Percentiles rank a stretch among this genome's conserved stretches.
Evolutionary conservation across 208 protist species (phyloP).

Genomic region (Acanthamoeba royreba): DNA sequence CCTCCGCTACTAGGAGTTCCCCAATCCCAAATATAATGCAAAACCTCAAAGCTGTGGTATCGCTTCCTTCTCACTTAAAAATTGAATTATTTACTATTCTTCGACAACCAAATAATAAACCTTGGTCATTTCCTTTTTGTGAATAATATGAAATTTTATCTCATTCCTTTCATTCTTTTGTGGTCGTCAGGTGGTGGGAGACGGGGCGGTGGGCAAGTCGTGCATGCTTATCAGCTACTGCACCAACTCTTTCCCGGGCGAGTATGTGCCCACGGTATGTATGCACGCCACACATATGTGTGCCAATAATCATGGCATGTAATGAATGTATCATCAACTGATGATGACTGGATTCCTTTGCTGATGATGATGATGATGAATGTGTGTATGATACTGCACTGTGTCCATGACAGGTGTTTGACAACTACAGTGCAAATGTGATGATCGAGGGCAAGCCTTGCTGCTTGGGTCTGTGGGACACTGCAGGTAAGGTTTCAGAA

Average conservation of each 20-base stretch:
- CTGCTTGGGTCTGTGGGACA: too few species aligned
- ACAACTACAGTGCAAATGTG: slow-evolving; percentile 80
- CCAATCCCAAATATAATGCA: too few species aligned
- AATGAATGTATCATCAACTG: background rate
- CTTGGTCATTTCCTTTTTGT: too few species aligned
- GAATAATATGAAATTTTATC: too few species aligned
- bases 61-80: too few species aligned
- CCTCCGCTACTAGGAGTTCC: too few species aligned
- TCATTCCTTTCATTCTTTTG: too few species aligned
- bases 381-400: background rate
- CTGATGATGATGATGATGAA: background rate
- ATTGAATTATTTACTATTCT: too few species aligned
- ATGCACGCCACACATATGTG: background rate
- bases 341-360: background rate
- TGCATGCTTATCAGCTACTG: slow-evolving; percentile 40
- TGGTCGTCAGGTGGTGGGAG: slow-evolving; percentile 68
- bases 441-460: slow-evolving; percentile 77
- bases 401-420: slow-evolving; percentile 38
- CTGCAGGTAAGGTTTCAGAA: too few species aligned
- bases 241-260: slow-evolving; percentile 54
- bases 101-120: too few species aligned
- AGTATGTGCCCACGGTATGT: slow-evolving; percentile 38
- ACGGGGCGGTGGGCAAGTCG: slow-evolving; percentile 51
- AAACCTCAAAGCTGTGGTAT: too few species aligned
- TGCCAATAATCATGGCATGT: background rate